Conservation (phyloP, 169 alveolate species). For the Amoebophrya sp. region DNA sequence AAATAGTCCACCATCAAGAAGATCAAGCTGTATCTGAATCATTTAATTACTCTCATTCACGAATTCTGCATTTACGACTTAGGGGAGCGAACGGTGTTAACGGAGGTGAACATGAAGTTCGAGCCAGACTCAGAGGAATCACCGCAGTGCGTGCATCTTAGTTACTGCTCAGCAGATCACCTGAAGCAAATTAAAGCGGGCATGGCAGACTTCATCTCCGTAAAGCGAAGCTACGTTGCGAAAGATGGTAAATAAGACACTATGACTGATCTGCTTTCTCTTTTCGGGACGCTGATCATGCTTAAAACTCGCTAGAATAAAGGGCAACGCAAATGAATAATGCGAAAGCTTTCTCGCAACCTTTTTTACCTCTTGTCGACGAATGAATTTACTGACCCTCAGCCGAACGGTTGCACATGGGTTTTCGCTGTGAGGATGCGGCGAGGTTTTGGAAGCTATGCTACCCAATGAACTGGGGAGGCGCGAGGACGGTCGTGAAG, state of each 20-base stretch:
- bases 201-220: not conserved
- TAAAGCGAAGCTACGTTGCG: not conserved
- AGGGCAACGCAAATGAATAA: not conserved
- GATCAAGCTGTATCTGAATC: too few species aligned
- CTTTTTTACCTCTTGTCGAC: too few species aligned
- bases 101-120: not conserved
- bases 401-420: not conserved
- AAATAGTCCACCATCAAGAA: too few species aligned
- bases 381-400: too few species aligned
- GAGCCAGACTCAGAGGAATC: too few species aligned
- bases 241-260: not conserved
- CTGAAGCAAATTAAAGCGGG: not conserved
- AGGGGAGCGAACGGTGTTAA: not conserved
- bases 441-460: not conserved
- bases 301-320: not conserved
- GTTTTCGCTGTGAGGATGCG: not conserved
- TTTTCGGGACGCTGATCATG: not conserved
- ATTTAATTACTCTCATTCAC: too few species aligned
- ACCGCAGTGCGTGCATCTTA: not conserved
- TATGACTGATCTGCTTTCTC: not conserved
- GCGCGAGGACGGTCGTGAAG: not conserved
- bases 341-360: too few species aligned
- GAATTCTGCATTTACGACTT: not conserved
- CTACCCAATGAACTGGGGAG: conserved; percentile 19
- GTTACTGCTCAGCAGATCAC: not conserved